Base-by-base conservation (phyloP, 164 flowering plant genomes). In the Amborella trichopoda region DNA sequence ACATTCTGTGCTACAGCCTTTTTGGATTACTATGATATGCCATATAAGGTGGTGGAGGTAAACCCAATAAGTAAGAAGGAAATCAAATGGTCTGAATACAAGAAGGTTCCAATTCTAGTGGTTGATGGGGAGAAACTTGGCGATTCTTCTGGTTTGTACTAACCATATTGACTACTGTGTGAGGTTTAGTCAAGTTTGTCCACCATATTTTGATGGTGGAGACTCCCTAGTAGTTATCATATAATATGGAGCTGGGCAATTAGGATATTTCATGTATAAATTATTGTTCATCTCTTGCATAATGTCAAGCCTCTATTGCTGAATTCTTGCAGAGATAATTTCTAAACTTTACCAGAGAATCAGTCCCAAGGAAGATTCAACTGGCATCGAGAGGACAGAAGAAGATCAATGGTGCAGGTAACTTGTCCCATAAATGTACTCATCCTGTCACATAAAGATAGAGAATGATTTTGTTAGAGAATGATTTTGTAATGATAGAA, bases 41-140 rank as follows among this genome's bases (percentile, higher is more conserved):
- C 86, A 0, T 81, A 83, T 74, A 75, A 78, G 59, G 59, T 83
- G 46, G 86, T 83, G 55, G 94, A 83, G 68, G 94, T 83, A 51
- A 78, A 81, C 25, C 94, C 94, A 11, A 50, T 83, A 33, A 81
- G 75, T 56, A 83, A 81, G 52, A 81, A 76, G 53, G 94, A 83
- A 64, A 71, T 81, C 59, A 78, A 81, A 44, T 83, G 83, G 83
- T 78, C 89, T 27, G 83, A 78, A 28, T 83, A 83, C 57, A 81
- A 81, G 68, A 83, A 83, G 73, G 94, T 81, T 32, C 94, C 94
- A 12, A 75, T 83, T 39, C 28, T 83, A 55, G 60, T 53, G 50
- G 78, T 81, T 36, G 86, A 83, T 56, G 86, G 84, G 13, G 75
- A 78, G 54, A 70, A 69, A 54, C 49, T 83, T 63, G 78, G 69